Evolutionary conservation across 169 alveolate genomes (phyloP), one percentile per base, ranked within the genome.

Genomic region (Eimeria zaria): DNA sequence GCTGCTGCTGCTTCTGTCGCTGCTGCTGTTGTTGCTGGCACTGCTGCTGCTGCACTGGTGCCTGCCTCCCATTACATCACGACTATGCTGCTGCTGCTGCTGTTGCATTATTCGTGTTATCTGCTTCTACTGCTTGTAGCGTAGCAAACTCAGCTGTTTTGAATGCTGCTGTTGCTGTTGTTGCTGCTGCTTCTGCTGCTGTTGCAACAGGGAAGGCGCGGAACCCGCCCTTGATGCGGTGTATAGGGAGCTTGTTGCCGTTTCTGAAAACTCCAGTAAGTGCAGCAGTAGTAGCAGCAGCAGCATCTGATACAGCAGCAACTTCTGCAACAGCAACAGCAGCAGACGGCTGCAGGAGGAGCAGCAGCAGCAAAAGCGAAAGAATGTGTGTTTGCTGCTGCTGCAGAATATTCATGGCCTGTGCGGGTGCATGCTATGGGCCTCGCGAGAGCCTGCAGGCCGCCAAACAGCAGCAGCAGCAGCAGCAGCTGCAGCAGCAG

Each of bases 401-500:
- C 62, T 58, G 53, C 78, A 39, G 58, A 18, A n/a, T 51, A 80
- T 48, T 44, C 89, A 4, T 36, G 91, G 80, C 58, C 74, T 41
- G 22, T 39, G 41, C 58, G 78, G 24, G 2, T 58, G 33, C 62
- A 55, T 11, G 91, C 91, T 8, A 12, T 58, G 30, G 73, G 58
- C 58, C 41, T 58, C 4, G 53, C 91, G 16, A 27, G 39, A n/a
- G 90, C 90, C 44, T 53, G 90, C 73, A 58, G 62, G 69, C 89
- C 69, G 18, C 11, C 44, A 22, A 51, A 60, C 90, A 81, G 88
- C 88, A 78, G 64, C 88, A 78, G 67, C 62, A 24, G 46, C 73
- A 81, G n/a, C n/a, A n/a, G n/a, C n/a, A n/a, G n/a, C n/a, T n/a
- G 90, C 90, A 81, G 74, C 90, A 81, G 90, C 90, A 81, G 90